Conservation (phyloP, 148 eudicot genomes). For the Fagopyrum esculentum region DNA sequence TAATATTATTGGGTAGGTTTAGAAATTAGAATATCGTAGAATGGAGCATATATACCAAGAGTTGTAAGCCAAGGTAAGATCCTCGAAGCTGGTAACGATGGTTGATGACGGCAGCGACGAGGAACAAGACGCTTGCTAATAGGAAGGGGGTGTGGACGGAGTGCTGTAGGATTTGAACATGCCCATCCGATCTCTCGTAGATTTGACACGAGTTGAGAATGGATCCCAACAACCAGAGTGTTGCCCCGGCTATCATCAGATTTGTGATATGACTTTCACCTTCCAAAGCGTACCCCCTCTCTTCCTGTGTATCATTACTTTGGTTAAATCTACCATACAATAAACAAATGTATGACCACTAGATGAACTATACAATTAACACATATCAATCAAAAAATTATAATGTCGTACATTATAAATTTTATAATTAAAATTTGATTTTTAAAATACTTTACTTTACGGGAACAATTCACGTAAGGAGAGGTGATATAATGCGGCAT, state of each 20-base stretch:
- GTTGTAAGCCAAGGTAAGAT: conserved; percentile 39
- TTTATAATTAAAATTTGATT: too few species aligned
- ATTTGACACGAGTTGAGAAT: conserved; percentile 78
- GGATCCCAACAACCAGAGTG: conserved; percentile 71
- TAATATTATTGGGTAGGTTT: neutral
- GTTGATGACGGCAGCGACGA: conserved; percentile 53
- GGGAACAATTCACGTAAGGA: too few species aligned
- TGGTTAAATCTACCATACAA: too few species aligned
- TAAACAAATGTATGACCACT: too few species aligned
- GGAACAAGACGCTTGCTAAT: conserved; percentile 58
- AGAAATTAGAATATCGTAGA: too few species aligned
- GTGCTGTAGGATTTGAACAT: conserved; percentile 67
- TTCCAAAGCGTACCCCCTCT: conserved; percentile 37
- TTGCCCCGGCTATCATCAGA: conserved; percentile 65
- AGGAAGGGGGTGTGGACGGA: conserved; percentile 69
- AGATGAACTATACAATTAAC: too few species aligned
- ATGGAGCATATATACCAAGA: conserved; percentile 36
- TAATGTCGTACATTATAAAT: too few species aligned
- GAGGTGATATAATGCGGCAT: too few species aligned
- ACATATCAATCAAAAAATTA: too few species aligned
- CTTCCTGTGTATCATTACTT: conserved; percentile 32
- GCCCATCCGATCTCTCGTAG: conserved; percentile 82
- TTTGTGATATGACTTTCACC: conserved; percentile 50
- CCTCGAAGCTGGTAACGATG: conserved; percentile 24
- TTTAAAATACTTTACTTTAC: too few species aligned